A percentile compares a stretch with the other conserved stretches of the same genome.
phyloP scores from a whole-genome alignment of 1,284 basidiomycete species.

The Trametes versicolor region DNA sequence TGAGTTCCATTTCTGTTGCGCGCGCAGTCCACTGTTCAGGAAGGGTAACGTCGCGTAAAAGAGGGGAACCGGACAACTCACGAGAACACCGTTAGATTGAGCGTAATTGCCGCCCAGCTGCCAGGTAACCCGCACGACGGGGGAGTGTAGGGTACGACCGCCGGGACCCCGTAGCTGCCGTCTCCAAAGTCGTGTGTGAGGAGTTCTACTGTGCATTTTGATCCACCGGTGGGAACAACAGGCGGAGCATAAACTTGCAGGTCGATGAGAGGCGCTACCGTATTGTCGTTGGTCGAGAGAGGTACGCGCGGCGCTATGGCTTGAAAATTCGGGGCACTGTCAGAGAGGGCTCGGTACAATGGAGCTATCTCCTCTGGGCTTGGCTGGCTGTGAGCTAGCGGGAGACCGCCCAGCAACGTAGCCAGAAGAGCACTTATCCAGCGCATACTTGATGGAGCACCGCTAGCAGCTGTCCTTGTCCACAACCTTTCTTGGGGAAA shows the following conservation, averaged over 20 bases:
- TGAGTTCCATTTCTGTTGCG: constrained; percentile 54
- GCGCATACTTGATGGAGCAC: background rate
- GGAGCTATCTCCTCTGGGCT: constrained; percentile 18
- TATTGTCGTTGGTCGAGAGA: constrained; percentile 47
- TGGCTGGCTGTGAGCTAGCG: constrained; percentile 10
- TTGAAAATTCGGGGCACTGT: constrained; percentile 21
- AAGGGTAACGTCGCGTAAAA: background rate
- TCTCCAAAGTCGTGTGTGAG: constrained; percentile 47
- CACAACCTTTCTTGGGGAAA: too few species aligned
- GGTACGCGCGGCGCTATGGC: constrained; percentile 46
- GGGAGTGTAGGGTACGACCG: constrained; percentile 52
- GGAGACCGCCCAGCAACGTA: background rate
- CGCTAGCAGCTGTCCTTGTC: background rate
- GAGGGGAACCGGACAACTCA: constrained; percentile 1
- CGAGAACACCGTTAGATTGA: constrained; percentile 70
- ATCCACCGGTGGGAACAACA: constrained; percentile 45
- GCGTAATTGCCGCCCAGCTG: constrained; percentile 71
- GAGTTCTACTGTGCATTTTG: constrained; percentile 48
- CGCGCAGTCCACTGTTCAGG: background rate
- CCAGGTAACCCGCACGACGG: constrained; percentile 66
- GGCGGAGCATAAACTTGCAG: constrained; percentile 55
- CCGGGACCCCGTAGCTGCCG: constrained; percentile 27
- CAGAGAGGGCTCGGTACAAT: constrained; percentile 28
- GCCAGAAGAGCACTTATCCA: background rate
- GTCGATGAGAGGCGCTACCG: constrained; percentile 49